Evolutionary conservation across 2,329 filamentous ascomycete species (phyloP), one percentile per base, ranked within the genome.

Genomic region (Colletotrichum plurivorum): DNA sequence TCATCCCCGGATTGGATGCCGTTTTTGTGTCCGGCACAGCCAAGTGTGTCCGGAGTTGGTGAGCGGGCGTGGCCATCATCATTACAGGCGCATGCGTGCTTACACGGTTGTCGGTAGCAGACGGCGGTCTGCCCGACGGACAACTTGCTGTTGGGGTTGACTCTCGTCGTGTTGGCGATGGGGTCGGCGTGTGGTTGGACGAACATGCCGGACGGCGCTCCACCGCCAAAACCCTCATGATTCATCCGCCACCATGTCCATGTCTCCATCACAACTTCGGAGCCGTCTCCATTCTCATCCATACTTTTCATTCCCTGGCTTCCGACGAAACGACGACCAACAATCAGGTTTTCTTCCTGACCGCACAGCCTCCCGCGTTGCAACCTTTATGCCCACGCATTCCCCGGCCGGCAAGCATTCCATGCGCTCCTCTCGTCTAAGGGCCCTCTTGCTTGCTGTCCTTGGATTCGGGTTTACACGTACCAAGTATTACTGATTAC

Each of bases 251-350:
- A 36, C 31, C 48, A 46, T 36, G 48, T 39, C 45, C 22, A n/a
- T 41, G 57, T 64, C 48, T 59, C 65, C 61, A 63, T 64, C 51
- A 20, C 60, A 64, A 51, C 52, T 16, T 53, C 53, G n/a, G 25
- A 53, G 46, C n/a, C 13, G 39, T 53, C 27, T 39, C 65, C 53
- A 43, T 68, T 52, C 48, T 13, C 49, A 43, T 54, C 66, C 66
- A 51, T 39, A 51, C 12, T 41, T 41, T 41, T 60, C 55, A 59
- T 15, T 39, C 20, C 31, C 5, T 56, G 41, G 55, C n/a, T 36
- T 58, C 61, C 31, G 43, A 59, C 48, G 48, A 61, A 59, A 20
- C n/a, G 41, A 58, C 48, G 49, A 43, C 51, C 48, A 20, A 41
- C 41, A 41, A 39, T 51, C 43, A 41, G 43, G 48, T 25, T 49